These are phyloP conservation scores for Microglena sp. DNA, from an alignment of 139 green algal species.

Conservation along the genomic window DNA sequence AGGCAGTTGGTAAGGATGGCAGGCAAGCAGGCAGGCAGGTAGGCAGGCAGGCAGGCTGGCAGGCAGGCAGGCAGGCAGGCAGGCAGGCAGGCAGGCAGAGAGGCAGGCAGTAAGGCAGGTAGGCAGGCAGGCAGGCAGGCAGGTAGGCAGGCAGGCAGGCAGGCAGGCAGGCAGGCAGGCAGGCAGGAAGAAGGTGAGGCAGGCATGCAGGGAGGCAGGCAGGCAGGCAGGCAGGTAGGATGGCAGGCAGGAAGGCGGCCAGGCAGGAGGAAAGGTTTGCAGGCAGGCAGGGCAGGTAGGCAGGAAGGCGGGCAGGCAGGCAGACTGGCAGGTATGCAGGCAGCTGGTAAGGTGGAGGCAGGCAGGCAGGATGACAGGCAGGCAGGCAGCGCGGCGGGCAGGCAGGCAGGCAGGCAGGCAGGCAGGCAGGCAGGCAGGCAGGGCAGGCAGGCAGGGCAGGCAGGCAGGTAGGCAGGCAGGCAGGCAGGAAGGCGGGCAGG, in stretches of 20 bases:
- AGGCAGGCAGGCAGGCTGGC: neutral
- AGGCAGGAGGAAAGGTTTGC: neutral
- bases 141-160: neutral
- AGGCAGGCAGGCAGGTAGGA: conserved; percentile 1
- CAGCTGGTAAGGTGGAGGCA: neutral
- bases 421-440: neutral
- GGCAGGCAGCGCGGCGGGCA: neutral
- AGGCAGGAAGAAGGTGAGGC: neutral
- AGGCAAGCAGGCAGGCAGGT: conserved; percentile 2
- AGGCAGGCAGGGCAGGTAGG: neutral
- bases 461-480: conserved; percentile 1
- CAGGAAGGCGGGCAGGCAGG: neutral
- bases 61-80: neutral
- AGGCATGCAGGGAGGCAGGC: neutral
- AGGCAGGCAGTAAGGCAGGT: neutral
- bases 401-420: conserved; percentile 1
- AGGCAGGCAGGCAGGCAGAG: neutral
- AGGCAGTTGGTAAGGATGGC: neutral
- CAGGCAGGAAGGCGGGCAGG: neutral
- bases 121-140: neutral
- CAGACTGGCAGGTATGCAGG: neutral
- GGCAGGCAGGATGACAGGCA: neutral
- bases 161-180: conserved; percentile 5
- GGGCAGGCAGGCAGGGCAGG: neutral
- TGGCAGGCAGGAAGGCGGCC: neutral